Conservation (phyloP, 139 green algal species). For the Desmodesmus armatus region DNA sequence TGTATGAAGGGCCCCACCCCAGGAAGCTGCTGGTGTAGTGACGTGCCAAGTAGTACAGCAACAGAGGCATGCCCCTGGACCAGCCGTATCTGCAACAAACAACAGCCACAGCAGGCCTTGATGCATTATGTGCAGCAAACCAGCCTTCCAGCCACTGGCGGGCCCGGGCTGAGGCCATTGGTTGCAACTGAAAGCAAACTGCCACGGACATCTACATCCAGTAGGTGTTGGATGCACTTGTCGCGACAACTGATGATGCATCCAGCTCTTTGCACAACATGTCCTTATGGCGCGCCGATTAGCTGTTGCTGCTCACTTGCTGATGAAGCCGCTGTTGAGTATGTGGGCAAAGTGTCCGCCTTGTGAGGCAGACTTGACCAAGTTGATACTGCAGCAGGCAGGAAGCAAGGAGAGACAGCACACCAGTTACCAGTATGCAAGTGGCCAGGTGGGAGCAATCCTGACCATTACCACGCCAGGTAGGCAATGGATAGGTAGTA, state of each 20-base stretch:
- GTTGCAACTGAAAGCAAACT: neutral
- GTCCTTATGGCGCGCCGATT: too few species aligned
- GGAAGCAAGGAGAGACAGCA: too few species aligned
- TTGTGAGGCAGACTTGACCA: neutral
- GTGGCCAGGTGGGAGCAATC: too few species aligned
- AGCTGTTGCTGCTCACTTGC: slow-evolving; percentile 3
- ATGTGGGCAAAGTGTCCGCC: slow-evolving; percentile 13
- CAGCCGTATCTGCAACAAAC: slow-evolving; percentile 25
- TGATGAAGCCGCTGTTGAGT: slow-evolving; percentile 18
- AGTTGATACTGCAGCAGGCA: slow-evolving; percentile 26
- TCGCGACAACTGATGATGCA: neutral
- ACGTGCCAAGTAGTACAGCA: slow-evolving; percentile 30
- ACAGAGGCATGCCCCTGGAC: neutral
- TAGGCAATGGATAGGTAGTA: too few species aligned
- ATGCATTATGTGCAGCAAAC: neutral
- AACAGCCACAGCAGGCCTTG: too few species aligned
- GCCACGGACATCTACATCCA: neutral
- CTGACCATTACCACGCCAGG: too few species aligned
- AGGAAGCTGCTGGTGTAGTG: too few species aligned
- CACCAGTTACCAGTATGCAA: too few species aligned
- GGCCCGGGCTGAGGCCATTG: neutral
- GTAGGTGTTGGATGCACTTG: neutral
- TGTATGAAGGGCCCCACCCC: too few species aligned
- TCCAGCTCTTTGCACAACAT: too few species aligned
- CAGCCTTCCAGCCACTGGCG: neutral